Evolutionary conservation across 2,329 filamentous ascomycete genomes (phyloP), one percentile per base, ranked within the genome.

Genomic region (Sporothrix schenckii): DNA sequence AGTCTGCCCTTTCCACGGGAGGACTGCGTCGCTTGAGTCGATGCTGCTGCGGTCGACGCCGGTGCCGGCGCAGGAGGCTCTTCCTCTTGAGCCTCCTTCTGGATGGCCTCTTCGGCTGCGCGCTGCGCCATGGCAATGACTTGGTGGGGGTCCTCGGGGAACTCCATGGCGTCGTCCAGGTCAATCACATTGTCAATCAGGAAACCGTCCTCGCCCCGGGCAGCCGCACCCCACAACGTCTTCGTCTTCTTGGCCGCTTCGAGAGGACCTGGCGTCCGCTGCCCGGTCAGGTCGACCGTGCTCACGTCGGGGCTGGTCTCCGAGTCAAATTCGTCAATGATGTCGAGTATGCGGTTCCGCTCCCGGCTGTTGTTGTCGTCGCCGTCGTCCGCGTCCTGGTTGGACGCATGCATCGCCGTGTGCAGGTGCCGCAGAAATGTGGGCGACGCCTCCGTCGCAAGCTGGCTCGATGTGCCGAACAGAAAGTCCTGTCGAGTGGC

Each of bases 391-490:
- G 79, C 75, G 1, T 77, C 70, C 61, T 80, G 75, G 70, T 88
- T 89, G 0, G 89, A 92, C 50, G 82, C 82, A 72, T 83, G 84
- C 73, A 91, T 85, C 1, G 88, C 89, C 68, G 82, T 77, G 68
- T 91, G 88, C 24, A 92, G 79, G 60, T 91, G 86, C 41, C 85
- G 84, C 19, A 92, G 78, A 30, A 89, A 85, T 0, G 85, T 86
- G 0, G 91, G 91, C 0, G 91, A 92, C 49, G 93, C 88, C 70
- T 93, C 91, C 69, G 85, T 82, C 16, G 89, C 90, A 30, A 97
- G 81, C 77, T 97, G 93, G 77, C 93, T 96, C 1, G 91, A 94
- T 0, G 92, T 95, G 0, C 92, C 93, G 79, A 97, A 97, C 0
- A 96, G 80, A 76, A 94, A 92, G 72, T 93, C 88, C 77, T 95